Percentiles rank a stretch among this genome's conserved stretches.
These are phyloP conservation scores for Corylus avellana DNA, from an alignment of 306 rosid species.

Conservation along the genomic window DNA sequence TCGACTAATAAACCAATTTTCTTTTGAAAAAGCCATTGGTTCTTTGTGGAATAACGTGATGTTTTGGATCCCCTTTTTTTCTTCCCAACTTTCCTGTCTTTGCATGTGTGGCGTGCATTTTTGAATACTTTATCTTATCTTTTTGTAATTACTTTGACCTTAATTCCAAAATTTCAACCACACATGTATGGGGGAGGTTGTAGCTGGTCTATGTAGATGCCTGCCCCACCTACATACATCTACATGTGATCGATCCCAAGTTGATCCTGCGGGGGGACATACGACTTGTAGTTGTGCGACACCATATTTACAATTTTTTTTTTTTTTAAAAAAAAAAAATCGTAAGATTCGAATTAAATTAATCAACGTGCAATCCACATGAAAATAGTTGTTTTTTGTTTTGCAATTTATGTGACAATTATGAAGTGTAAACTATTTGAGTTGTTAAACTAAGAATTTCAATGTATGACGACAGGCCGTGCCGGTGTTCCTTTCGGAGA, in stretches of 20 bases:
- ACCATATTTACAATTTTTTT: background rate
- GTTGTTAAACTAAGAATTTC: background rate
- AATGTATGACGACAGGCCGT: constrained; percentile 66
- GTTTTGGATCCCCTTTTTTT: background rate
- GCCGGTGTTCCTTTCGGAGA: constrained; percentile 86
- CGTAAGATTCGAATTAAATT: background rate
- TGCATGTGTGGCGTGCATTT: background rate
- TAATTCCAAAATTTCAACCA: constrained; percentile 9
- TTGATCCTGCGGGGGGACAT: background rate
- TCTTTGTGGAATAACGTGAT: constrained; percentile 33
- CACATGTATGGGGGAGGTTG: background rate
- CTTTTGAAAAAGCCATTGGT: constrained; percentile 9
- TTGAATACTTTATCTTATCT: constrained; percentile 1
- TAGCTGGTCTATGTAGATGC: background rate
- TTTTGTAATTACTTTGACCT: constrained; percentile 24
- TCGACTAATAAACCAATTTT: constrained; percentile 8
- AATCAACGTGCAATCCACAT: no score
- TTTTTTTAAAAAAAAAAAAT: background rate
- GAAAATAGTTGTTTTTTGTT: no score
- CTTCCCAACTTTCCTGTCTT: background rate
- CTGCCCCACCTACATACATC: no score
- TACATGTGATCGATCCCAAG: background rate
- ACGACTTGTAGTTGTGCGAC: background rate
- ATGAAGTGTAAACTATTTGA: no score
- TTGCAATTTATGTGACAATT: no score